Conservation (phyloP, 2,329 filamentous ascomycete genomes). For the Seiridium unicorne region DNA sequence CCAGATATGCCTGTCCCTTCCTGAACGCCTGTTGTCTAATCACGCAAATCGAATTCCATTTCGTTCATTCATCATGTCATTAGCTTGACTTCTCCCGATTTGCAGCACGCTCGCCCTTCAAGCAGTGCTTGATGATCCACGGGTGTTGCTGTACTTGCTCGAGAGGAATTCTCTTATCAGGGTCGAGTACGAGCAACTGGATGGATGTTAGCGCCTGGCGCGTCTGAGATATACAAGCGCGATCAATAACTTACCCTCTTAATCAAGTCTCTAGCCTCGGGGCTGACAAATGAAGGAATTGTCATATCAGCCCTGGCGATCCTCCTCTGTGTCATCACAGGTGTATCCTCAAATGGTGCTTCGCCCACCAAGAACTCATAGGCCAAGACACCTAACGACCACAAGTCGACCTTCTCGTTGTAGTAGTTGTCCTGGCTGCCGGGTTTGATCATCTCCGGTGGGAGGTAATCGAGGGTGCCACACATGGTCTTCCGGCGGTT, state of each 20-base stretch:
- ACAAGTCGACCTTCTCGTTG: conserved; percentile 92
- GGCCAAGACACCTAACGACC: conserved; percentile 90
- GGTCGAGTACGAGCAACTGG: conserved; percentile 84
- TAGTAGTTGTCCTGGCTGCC: conserved; percentile 84
- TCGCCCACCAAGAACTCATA: conserved; percentile 97
- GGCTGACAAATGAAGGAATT: conserved; percentile 84
- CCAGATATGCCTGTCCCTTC: not conserved
- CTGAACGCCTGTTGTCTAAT: conserved; percentile 16
- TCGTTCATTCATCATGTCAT: conserved; percentile 16
- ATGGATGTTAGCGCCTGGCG: conserved; percentile 12
- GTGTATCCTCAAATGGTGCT: conserved; percentile 94
- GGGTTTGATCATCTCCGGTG: conserved; percentile 93
- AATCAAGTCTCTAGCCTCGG: conserved; percentile 89
- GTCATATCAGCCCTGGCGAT: conserved; percentile 91
- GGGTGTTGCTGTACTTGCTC: conserved; percentile 88
- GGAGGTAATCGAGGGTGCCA: conserved; percentile 94
- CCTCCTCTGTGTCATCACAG: conserved; percentile 87
- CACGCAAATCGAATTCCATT: conserved; percentile 10
- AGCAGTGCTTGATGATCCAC: conserved; percentile 96
- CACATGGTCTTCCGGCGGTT: conserved; percentile 94
- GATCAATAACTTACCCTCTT: conserved; percentile 64
- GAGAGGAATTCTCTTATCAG: conserved; percentile 86
- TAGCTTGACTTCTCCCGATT: conserved; percentile 43
- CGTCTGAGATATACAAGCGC: not conserved
- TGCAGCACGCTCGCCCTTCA: conserved; percentile 56